Evolutionary conservation across 2,329 filamentous ascomycete species (phyloP).

Genomic region (Alternaria sp.): DNA sequence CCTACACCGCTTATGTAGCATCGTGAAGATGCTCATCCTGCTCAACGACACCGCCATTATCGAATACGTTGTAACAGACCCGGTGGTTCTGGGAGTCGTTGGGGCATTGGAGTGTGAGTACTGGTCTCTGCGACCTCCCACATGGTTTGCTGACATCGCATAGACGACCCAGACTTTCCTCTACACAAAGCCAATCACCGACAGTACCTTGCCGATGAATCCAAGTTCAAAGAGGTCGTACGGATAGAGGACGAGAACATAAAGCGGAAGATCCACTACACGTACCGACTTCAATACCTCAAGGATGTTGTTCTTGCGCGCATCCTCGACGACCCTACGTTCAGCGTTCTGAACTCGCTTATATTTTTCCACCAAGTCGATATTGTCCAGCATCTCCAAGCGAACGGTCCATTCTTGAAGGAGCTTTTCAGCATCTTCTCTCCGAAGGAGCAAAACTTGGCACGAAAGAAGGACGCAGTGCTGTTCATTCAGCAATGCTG

Average conservation of each 20-base stretch:
- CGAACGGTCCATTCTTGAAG: conserved; percentile 77
- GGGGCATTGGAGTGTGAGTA: conserved; percentile 84
- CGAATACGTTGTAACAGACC: conserved; percentile 90
- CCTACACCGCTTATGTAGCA: conserved; percentile 91
- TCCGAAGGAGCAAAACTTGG: conserved; percentile 68
- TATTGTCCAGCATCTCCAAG: conserved; percentile 93
- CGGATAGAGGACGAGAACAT: conserved; percentile 85
- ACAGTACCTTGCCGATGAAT: conserved; percentile 87
- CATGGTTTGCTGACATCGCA: conserved; percentile 41
- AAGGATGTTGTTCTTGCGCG: conserved; percentile 98
- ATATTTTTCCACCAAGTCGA: conserved; percentile 99
- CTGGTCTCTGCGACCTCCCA: background rate
- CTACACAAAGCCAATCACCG: conserved; percentile 97
- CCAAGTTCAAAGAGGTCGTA: conserved; percentile 95
- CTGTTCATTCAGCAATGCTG: conserved; percentile 97
- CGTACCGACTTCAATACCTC: conserved; percentile 93
- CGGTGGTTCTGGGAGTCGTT: conserved; percentile 89
- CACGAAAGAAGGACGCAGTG: conserved; percentile 90
- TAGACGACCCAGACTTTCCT: conserved; percentile 94
- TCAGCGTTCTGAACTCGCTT: conserved; percentile 94
- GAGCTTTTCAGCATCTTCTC: conserved; percentile 90
- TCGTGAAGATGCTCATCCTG: conserved; percentile 95
- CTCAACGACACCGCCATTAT: conserved; percentile 96
- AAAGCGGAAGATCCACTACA: conserved; percentile 91
- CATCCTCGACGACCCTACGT: conserved; percentile 96